Conservation (phyloP, 805 yeast species). For the Kodamaea kaohsiungensis region DNA sequence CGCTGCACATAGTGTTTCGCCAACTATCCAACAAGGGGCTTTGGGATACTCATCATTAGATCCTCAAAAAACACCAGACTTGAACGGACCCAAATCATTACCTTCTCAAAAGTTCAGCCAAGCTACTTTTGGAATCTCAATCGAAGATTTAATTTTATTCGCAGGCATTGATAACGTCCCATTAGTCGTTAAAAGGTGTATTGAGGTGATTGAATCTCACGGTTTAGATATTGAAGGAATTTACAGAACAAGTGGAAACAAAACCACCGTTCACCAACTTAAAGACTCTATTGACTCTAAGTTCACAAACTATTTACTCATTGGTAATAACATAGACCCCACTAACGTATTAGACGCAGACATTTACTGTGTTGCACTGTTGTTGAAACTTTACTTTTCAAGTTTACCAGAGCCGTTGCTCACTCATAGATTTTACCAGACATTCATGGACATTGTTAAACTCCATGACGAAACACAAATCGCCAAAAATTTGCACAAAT, state of each 20-base stretch:
- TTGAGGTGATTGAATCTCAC: constrained; percentile 78
- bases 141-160: constrained; percentile 72
- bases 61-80: constrained; percentile 35
- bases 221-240: constrained; percentile 89
- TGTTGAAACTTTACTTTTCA: constrained; percentile 80
- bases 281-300: constrained; percentile 72
- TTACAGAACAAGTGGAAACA: constrained; percentile 83
- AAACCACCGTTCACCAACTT: constrained; percentile 69
- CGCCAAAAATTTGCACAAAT: constrained; percentile 77
- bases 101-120: constrained; percentile 23
- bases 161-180: constrained; percentile 92
- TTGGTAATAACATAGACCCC: constrained; percentile 43
- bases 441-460: constrained; percentile 69
- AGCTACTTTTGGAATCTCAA: constrained; percentile 77
- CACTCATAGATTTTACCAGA: constrained; percentile 59
- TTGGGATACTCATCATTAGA: constrained; percentile 29
- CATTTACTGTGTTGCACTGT: constrained; percentile 82
- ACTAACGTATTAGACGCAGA: constrained; percentile 68
- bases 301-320: constrained; percentile 58
- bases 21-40: neutral
- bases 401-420: constrained; percentile 86
- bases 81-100: constrained; percentile 38
- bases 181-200: constrained; percentile 82
- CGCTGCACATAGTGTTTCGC: neutral
- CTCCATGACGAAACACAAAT: constrained; percentile 46